Evolutionary conservation across 2,329 filamentous ascomycete species (phyloP).

Genomic region (Parafenestella ontariensis): DNA sequence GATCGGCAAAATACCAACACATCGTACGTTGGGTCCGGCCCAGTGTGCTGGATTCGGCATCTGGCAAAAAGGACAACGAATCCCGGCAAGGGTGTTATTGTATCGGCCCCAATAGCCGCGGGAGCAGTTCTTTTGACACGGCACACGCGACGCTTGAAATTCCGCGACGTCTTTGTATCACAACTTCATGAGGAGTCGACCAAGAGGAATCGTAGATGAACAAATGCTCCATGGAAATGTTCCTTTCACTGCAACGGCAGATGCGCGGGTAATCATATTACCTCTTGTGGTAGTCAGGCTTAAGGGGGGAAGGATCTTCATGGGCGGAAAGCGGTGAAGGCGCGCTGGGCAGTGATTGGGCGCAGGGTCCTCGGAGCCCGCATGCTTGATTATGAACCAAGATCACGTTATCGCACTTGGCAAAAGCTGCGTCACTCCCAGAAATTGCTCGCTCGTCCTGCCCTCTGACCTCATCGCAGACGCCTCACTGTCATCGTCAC

Average conservation of each 20-base stretch:
- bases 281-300: constrained; percentile 27
- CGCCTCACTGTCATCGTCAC: constrained; percentile 44
- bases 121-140: too few relatives aligned
- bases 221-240: background rate
- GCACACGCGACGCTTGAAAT: too few relatives aligned
- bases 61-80: constrained; percentile 11
- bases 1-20: constrained; percentile 20
- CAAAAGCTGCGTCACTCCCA: constrained; percentile 39
- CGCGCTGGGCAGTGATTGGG: constrained; percentile 15
- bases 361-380: background rate
- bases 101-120: background rate
- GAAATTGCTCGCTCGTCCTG: constrained; percentile 42
- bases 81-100: background rate
- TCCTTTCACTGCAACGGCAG: constrained; percentile 8
- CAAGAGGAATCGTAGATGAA: background rate
- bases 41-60: constrained; percentile 11
- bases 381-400: constrained; percentile 25
- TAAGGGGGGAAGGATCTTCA: constrained; percentile 31
- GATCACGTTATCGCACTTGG: constrained; percentile 41
- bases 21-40: constrained; percentile 15
- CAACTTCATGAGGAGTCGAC: too few relatives aligned
- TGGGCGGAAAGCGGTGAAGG: constrained; percentile 14
- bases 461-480: constrained; percentile 48
- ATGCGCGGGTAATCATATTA: constrained; percentile 7
- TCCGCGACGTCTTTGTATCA: too few relatives aligned